Conservation (phyloP, 306 rosid species). For the Cajanus cajan region DNA sequence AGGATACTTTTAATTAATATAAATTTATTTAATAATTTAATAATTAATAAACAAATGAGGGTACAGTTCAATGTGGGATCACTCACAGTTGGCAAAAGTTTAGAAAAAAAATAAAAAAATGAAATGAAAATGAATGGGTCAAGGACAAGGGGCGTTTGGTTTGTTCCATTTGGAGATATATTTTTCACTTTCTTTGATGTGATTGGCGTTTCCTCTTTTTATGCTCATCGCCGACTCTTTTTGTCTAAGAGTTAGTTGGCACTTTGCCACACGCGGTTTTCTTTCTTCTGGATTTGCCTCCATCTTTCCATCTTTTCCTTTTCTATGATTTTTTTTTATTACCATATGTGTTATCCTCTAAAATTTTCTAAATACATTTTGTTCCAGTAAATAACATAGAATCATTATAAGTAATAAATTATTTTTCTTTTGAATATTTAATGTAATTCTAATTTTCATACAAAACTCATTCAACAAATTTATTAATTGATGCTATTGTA, state of each 20-base stretch:
- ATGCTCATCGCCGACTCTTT: background rate
- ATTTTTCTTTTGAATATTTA: no score
- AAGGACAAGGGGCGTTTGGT: conserved; percentile 21
- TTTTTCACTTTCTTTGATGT: background rate
- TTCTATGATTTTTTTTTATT: no score
- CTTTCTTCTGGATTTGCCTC: background rate
- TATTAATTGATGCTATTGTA: no score
- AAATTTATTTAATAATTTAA: background rate
- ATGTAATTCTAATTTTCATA: no score
- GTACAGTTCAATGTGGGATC: conserved; percentile 15
- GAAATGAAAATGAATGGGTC: background rate
- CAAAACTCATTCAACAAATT: no score
- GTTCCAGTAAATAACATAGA: no score
- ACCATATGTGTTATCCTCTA: no score
- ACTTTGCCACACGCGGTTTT: conserved; percentile 24
- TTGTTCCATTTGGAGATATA: background rate
- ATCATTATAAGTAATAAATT: no score
- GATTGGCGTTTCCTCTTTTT: background rate
- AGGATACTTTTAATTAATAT: background rate
- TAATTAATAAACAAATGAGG: background rate
- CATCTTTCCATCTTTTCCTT: background rate
- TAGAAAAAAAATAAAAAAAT: background rate
- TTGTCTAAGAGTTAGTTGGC: conserved; percentile 22
- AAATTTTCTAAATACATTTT: no score
- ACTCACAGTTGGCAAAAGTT: conserved; percentile 1